Conservation (phyloP, 2,329 filamentous ascomycete species). For the Fusarium pilosicola region DNA sequence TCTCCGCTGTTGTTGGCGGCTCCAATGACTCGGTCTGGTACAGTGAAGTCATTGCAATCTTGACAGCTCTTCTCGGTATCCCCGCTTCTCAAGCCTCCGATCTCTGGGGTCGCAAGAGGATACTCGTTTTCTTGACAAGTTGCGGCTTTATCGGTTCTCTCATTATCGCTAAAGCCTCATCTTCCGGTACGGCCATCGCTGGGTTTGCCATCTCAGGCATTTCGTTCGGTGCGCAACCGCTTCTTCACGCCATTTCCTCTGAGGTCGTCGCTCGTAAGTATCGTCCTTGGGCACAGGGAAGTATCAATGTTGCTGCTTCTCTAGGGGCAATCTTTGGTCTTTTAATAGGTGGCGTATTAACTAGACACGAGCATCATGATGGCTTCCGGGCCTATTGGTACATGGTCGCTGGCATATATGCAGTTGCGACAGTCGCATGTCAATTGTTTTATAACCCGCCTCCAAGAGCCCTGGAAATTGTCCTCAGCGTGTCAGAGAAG, state of each 20-base stretch:
- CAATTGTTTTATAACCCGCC: neutral
- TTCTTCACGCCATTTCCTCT: neutral
- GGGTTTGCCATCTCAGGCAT: neutral
- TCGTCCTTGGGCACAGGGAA: neutral
- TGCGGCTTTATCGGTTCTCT: neutral
- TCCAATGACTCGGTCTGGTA: neutral
- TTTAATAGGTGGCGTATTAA: neutral
- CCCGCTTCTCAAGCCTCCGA: neutral
- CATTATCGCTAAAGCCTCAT: neutral
- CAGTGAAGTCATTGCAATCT: neutral
- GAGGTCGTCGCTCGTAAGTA: conserved; percentile 3
- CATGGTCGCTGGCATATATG: neutral
- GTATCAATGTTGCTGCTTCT: neutral
- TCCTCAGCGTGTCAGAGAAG: neutral
- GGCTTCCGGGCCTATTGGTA: neutral
- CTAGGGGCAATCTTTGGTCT: neutral
- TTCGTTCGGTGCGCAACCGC: neutral
- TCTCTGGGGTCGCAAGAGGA: neutral
- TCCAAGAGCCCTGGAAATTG: neutral
- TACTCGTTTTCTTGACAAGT: neutral
- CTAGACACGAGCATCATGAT: neutral
- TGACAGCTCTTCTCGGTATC: neutral
- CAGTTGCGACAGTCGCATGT: neutral
- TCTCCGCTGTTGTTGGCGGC: neutral
- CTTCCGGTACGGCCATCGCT: neutral